phyloP scores from a whole-genome alignment of 140 eudicot species.

The Bidens hawaiensis region DNA sequence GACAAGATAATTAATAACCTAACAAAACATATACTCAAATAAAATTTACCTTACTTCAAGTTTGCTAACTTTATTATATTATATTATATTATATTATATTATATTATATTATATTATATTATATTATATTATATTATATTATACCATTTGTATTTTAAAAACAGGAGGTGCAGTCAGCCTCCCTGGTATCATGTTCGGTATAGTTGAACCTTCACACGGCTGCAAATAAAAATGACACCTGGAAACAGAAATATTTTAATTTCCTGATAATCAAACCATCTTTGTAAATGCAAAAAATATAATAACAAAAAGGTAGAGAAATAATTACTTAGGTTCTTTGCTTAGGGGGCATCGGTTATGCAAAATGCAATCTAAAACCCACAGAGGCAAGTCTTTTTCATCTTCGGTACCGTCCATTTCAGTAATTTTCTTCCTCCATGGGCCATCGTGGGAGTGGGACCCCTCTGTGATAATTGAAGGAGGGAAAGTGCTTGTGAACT shows the following conservation, averaged over 20 bases:
- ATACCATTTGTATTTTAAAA: slow-evolving; percentile 85
- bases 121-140: too few species aligned
- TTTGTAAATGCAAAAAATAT: neutral
- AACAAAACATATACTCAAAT: neutral
- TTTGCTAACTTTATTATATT: neutral
- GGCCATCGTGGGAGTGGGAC: slow-evolving; percentile 79
- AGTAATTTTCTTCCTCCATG: slow-evolving; percentile 88
- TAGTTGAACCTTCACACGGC: slow-evolving; percentile 84
- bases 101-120: too few species aligned
- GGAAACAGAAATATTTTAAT: neutral
- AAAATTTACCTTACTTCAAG: too few species aligned
- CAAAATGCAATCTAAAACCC: slow-evolving; percentile 86
- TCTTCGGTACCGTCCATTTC: slow-evolving; percentile 91
- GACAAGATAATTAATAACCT: neutral
- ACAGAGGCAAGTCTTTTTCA: slow-evolving; percentile 90
- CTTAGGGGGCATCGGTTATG: slow-evolving; percentile 91
- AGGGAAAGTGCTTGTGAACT: slow-evolving; percentile 68
- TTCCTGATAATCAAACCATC: neutral
- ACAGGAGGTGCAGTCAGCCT: slow-evolving; percentile 95
- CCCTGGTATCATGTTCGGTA: slow-evolving; percentile 83
- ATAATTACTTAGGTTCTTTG: slow-evolving; percentile 78
- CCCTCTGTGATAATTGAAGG: slow-evolving; percentile 98
- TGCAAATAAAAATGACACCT: slow-evolving; percentile 95
- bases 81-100: too few species aligned
- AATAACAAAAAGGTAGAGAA: neutral